phyloP scores from a whole-genome alignment of 495 filamentous ascomycete genomes.

The Penicillium argentinense region DNA sequence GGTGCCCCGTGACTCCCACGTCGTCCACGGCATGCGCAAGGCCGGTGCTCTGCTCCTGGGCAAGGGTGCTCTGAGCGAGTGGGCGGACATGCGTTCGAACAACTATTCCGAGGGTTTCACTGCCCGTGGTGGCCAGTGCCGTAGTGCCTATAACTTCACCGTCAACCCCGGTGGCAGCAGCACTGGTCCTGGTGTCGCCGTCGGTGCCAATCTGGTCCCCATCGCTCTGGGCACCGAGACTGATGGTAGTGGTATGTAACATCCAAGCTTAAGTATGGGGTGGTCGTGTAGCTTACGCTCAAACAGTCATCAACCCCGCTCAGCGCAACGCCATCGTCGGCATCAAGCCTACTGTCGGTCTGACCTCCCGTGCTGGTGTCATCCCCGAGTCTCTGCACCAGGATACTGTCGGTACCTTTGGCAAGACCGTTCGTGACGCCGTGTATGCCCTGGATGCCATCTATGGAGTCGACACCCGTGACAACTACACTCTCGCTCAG shows the following conservation, averaged over 20 bases:
- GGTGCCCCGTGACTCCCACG: slow-evolving; percentile 64
- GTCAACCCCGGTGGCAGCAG: slow-evolving; percentile 67
- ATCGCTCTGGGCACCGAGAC: slow-evolving; percentile 74
- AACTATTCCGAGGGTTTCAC: slow-evolving; percentile 71
- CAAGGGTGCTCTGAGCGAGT: slow-evolving; percentile 69
- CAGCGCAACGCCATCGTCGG: slow-evolving; percentile 64
- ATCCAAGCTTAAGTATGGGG: background rate
- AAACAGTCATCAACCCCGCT: slow-evolving; percentile 67
- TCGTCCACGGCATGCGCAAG: slow-evolving; percentile 59
- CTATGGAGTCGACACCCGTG: slow-evolving; percentile 56
- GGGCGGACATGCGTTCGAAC: slow-evolving; percentile 72
- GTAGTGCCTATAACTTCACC: slow-evolving; percentile 68
- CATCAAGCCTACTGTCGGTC: slow-evolving; percentile 66
- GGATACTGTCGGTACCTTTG: slow-evolving; percentile 68
- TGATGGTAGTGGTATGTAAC: slow-evolving; percentile 59
- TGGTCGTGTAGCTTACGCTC: too few species aligned
- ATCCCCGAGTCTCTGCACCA: slow-evolving; percentile 66
- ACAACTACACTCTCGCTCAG: slow-evolving; percentile 62
- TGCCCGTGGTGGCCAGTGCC: slow-evolving; percentile 61
- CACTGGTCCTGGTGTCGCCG: slow-evolving; percentile 61
- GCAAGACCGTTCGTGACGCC: slow-evolving; percentile 64
- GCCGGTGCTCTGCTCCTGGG: slow-evolving; percentile 69
- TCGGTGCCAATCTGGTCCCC: slow-evolving; percentile 59
- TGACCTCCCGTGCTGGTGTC: slow-evolving; percentile 51
- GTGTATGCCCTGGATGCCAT: slow-evolving; percentile 66